Conservation (phyloP, 1,139 yeast species). For the Kluyveromyces marxianus region DNA sequence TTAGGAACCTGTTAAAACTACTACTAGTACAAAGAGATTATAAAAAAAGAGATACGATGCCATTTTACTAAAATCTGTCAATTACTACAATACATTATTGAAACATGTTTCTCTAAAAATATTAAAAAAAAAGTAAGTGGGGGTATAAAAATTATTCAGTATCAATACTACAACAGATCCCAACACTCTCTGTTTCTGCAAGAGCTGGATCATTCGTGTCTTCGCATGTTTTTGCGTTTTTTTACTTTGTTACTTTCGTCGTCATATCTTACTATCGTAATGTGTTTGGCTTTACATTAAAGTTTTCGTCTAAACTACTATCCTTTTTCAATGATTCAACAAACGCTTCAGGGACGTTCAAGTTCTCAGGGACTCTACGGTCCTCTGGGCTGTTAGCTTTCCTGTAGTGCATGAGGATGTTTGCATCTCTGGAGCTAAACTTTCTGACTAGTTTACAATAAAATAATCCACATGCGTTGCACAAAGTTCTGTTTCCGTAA, state of each 20-base stretch:
- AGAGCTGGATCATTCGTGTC: too few relatives aligned
- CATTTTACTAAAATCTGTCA: too few relatives aligned
- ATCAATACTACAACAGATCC: too few relatives aligned
- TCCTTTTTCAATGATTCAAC: constrained; percentile 18
- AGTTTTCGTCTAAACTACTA: constrained; percentile 17
- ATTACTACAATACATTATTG: too few relatives aligned
- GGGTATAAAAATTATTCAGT: too few relatives aligned
- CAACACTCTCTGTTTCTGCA: too few relatives aligned
- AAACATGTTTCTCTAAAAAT: too few relatives aligned
- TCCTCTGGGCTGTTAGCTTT: constrained; percentile 23
- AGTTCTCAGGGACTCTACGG: constrained; percentile 24
- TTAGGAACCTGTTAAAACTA: not conserved
- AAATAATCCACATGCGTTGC: constrained; percentile 78
- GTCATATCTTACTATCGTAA: not conserved
- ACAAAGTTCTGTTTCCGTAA: constrained; percentile 61
- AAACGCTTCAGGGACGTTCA: constrained; percentile 22
- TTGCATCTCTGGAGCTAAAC: constrained; percentile 25
- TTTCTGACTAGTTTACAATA: constrained; percentile 60
- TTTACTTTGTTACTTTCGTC: not conserved
- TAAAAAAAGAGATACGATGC: too few relatives aligned
- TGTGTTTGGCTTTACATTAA: constrained; percentile 9
- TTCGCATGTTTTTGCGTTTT: too few relatives aligned
- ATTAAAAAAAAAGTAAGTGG: too few relatives aligned
- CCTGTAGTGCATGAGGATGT: constrained; percentile 26
- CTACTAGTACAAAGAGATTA: too few relatives aligned